These are phyloP conservation scores for Macadamia integrifolia DNA, from an alignment of 164 flowering plant genomes.

Conservation along the genomic window DNA sequence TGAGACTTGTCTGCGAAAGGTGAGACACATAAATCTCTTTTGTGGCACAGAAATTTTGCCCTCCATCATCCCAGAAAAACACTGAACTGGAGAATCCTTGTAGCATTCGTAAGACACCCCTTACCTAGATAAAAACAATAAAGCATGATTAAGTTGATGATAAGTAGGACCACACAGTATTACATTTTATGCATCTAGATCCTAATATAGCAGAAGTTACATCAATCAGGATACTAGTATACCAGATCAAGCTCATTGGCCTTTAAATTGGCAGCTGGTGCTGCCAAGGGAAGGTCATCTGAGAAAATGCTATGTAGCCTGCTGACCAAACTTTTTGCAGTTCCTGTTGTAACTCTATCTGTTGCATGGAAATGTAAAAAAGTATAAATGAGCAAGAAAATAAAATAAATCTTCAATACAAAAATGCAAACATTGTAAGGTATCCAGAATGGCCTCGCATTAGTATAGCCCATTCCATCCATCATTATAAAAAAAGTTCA, in stretches of 20 bases:
- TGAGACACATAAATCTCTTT: conserved; percentile 57
- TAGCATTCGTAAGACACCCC: conserved; percentile 59
- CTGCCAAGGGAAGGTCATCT: conserved; percentile 52
- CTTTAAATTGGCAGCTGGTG: conserved; percentile 45
- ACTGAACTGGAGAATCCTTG: conserved; percentile 75
- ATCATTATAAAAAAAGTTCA: too few relatives aligned
- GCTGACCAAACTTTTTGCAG: conserved; percentile 33
- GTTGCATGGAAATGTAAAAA: not conserved
- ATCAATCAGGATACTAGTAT: conserved; percentile 7
- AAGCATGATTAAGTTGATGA: not conserved
- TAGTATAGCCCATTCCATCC: too few relatives aligned
- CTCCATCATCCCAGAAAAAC: conserved; percentile 58
- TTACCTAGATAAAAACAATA: conserved; percentile 39
- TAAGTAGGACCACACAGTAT: not conserved
- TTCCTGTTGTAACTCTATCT: conserved; percentile 22
- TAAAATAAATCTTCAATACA: too few relatives aligned
- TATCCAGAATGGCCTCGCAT: too few relatives aligned
- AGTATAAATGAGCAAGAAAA: too few relatives aligned
- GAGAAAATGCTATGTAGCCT: conserved; percentile 34
- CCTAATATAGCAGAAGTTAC: too few relatives aligned
- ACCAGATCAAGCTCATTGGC: conserved; percentile 64
- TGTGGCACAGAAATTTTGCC: conserved; percentile 32
- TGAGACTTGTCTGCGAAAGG: conserved; percentile 62
- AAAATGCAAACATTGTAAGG: too few relatives aligned
- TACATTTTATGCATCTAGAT: not conserved